Evolutionary conservation across 129 eudicot genomes (phyloP).

Genomic region (Glebionis coronaria): DNA sequence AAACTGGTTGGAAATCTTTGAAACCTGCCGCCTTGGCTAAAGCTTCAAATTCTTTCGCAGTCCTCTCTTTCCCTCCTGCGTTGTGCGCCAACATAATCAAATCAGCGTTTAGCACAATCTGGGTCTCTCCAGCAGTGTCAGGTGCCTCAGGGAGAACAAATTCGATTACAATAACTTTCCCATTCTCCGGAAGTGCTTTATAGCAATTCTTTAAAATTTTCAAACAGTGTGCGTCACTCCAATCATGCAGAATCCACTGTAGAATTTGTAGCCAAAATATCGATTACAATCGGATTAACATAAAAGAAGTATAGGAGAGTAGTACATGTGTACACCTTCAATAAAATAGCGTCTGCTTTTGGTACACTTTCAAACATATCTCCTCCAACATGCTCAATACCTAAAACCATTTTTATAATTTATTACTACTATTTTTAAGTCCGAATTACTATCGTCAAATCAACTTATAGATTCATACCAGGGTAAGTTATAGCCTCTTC

Average conservation of each 20-base stretch:
- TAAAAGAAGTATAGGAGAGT: too few relatives aligned
- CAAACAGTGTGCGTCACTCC: conserved; percentile 76
- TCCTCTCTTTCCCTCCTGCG: conserved; percentile 92
- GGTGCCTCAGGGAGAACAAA: conserved; percentile 71
- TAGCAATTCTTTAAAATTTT: conserved; percentile 61
- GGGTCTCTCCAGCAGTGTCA: conserved; percentile 41
- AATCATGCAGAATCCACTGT: conserved; percentile 83
- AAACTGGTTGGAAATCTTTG: conserved; percentile 38
- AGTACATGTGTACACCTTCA: background rate
- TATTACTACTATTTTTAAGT: too few relatives aligned
- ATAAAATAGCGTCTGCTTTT: conserved; percentile 1
- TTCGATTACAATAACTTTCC: conserved; percentile 70
- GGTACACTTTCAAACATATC: conserved; percentile 7
- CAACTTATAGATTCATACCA: conserved; percentile 17
- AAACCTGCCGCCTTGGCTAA: conserved; percentile 79
- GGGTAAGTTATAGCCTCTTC: conserved; percentile 61
- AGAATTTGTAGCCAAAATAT: background rate
- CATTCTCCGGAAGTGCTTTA: conserved; percentile 56
- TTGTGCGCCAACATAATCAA: conserved; percentile 76
- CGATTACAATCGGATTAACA: too few relatives aligned
- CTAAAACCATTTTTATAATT: conserved; percentile 18
- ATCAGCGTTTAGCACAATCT: conserved; percentile 59
- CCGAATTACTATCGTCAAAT: too few relatives aligned
- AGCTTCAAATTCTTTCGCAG: conserved; percentile 66
- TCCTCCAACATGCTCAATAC: conserved; percentile 19